phyloP scores from a whole-genome alignment of 768 basidiomycete genomes.

The Panaeolus papilionaceus region DNA sequence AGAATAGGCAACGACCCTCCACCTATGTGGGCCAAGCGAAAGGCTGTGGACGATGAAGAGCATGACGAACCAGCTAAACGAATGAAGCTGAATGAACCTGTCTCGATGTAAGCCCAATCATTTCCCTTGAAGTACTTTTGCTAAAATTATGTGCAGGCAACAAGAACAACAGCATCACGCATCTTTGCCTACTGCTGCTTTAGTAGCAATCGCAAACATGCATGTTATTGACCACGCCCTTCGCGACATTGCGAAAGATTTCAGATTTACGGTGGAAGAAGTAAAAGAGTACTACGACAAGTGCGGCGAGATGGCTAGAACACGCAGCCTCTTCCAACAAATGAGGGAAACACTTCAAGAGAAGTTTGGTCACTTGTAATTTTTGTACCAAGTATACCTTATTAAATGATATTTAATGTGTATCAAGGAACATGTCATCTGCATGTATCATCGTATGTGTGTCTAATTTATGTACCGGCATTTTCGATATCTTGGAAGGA shows the following conservation, averaged over 20 bases:
- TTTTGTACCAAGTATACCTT: conserved; percentile 16
- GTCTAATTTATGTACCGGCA: conserved; percentile 33
- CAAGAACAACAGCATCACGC: conserved; percentile 15
- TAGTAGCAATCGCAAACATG: conserved; percentile 47
- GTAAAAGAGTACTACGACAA: conserved; percentile 81
- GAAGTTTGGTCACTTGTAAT: conserved; percentile 42
- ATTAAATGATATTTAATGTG: not conserved
- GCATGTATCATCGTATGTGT: conserved; percentile 18
- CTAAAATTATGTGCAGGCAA: conserved; percentile 10
- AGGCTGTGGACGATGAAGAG: conserved; percentile 42
- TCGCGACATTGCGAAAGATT: conserved; percentile 69
- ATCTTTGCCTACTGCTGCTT: conserved; percentile 36
- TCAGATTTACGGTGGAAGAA: conserved; percentile 75
- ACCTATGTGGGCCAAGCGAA: conserved; percentile 75
- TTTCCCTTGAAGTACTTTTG: conserved; percentile 7
- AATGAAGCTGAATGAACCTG: conserved; percentile 48
- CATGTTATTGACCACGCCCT: conserved; percentile 75
- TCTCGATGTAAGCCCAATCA: conserved; percentile 32
- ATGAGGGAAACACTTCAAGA: conserved; percentile 62
- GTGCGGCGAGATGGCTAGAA: conserved; percentile 73
- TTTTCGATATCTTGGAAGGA: conserved; percentile 67
- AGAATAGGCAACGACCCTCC: conserved; percentile 66
- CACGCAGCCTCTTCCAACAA: conserved; percentile 65
- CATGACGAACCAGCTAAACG: conserved; percentile 34
- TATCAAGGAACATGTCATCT: no score